Percentiles rank a stretch among this genome's conserved stretches.
Conservation (phyloP, 139 green algal species). For the Trebouxia sp. region DNA sequence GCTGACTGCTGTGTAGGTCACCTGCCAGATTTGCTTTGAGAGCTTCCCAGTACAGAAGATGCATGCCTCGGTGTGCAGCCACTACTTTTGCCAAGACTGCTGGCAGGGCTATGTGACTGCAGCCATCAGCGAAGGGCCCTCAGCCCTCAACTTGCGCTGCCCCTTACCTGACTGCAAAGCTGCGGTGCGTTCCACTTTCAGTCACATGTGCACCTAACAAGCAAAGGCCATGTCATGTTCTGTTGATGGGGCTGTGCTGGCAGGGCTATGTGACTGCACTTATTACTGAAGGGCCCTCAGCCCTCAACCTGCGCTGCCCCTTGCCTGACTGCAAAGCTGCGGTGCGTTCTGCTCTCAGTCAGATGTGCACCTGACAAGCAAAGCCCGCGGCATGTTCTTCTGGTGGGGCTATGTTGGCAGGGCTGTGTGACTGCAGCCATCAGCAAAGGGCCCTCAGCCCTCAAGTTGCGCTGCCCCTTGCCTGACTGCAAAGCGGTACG, state of each 20-base stretch:
- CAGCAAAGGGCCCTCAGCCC: slow-evolving; percentile 47
- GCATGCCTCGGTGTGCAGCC: slow-evolving; percentile 60
- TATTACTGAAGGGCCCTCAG: slow-evolving; percentile 54
- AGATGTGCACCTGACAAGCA: too few relatives aligned
- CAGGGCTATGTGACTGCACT: slow-evolving; percentile 57
- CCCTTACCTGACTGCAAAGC: slow-evolving; percentile 60
- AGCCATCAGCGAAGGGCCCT: slow-evolving; percentile 54
- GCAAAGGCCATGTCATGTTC: not conserved
- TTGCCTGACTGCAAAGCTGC: slow-evolving; percentile 56
- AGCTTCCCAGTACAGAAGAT: slow-evolving; percentile 53
- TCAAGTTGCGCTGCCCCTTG: slow-evolving; percentile 73
- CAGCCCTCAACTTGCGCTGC: slow-evolving; percentile 71
- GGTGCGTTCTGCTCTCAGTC: too few relatives aligned
- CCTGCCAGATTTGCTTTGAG: slow-evolving; percentile 95
- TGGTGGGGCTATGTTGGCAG: slow-evolving; percentile 60
- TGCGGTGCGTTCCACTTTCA: too few relatives aligned
- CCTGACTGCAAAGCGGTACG: slow-evolving; percentile 52
- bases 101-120: slow-evolving; percentile 68
- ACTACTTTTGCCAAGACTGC: slow-evolving; percentile 79
- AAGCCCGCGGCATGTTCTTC: not conserved
- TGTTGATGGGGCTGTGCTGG: slow-evolving; percentile 63
- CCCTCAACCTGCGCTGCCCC: slow-evolving; percentile 73
- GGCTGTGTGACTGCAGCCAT: slow-evolving; percentile 63
- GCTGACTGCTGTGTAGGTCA: slow-evolving; percentile 35
- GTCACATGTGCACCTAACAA: too few relatives aligned